A percentile compares a stretch with the other conserved stretches of the same genome.
These are phyloP conservation scores for Coemansia sp. DNA, from an alignment of 192 early-diverging fungal species.

Conservation along the genomic window DNA sequence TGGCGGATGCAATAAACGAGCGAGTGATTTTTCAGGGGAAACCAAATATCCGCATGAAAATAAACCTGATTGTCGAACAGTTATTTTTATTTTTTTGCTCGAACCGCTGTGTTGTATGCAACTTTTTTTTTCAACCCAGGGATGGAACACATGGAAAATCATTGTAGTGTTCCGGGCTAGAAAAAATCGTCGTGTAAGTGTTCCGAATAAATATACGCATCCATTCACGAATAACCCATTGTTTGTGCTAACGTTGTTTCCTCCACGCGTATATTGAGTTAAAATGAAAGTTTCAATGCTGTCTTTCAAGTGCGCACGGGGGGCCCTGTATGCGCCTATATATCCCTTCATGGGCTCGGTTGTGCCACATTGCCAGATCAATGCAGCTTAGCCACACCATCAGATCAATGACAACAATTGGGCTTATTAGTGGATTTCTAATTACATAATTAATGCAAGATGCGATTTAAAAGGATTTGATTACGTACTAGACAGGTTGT, in stretches of 20 bases:
- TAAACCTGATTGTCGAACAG: slow-evolving; percentile 3
- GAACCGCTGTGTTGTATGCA: background rate
- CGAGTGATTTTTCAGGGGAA: background rate
- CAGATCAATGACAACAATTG: background rate
- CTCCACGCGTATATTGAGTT: background rate
- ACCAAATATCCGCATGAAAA: slow-evolving; percentile 1
- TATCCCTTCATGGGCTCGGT: background rate
- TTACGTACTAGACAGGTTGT: background rate
- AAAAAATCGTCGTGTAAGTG: background rate
- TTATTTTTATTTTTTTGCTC: slow-evolving; percentile 1
- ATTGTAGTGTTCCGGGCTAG: slow-evolving; percentile 3
- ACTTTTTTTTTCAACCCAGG: background rate
- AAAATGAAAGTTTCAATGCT: background rate
- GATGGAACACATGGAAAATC: background rate
- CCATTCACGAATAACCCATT: slow-evolving; percentile 2
- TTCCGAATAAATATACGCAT: background rate
- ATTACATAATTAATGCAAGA: background rate
- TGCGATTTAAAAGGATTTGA: background rate
- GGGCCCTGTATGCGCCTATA: background rate
- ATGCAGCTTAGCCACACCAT: background rate
- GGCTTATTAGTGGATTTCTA: background rate
- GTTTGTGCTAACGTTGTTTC: background rate
- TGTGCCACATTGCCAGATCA: slow-evolving; percentile 4
- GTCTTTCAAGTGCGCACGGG: background rate
- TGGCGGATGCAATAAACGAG: background rate